Conservation (phyloP, 2,329 filamentous ascomycete genomes). For the Penicillium sp. region DNA sequence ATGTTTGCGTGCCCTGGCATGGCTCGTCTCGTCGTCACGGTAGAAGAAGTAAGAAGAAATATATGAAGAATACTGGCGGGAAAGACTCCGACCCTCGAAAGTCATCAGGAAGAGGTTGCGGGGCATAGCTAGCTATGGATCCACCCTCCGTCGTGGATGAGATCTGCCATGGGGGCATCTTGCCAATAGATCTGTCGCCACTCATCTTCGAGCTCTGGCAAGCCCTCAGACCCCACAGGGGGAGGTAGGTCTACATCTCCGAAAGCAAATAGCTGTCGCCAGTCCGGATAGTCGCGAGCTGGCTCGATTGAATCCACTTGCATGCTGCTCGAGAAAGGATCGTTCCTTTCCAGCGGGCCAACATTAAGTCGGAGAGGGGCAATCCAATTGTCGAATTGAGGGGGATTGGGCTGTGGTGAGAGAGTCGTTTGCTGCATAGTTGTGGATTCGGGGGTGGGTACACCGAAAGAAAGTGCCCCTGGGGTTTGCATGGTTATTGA, state of each 20-base stretch:
- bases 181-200: conserved; percentile 49
- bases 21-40: conserved; percentile 24
- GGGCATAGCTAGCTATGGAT: conserved; percentile 28
- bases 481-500: conserved; percentile 24
- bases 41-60: not conserved
- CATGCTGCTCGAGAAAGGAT: conserved; percentile 25
- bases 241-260: conserved; percentile 39
- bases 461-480: conserved; percentile 26
- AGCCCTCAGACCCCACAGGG: conserved; percentile 39
- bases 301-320: conserved; percentile 36
- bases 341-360: conserved; percentile 24
- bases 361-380: conserved; percentile 28
- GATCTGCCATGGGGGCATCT: conserved; percentile 44
- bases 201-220: conserved; percentile 45
- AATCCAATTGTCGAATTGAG: conserved; percentile 36
- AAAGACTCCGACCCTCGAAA: not conserved
- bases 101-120: not conserved
- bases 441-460: conserved; percentile 33
- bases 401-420: conserved; percentile 26
- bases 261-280: conserved; percentile 45
- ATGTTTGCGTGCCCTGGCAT: conserved; percentile 19
- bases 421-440: conserved; percentile 23
- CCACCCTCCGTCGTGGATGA: conserved; percentile 43
- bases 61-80: not conserved
- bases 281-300: conserved; percentile 39